These are phyloP conservation scores for Asterionellopsis glacialis DNA, from an alignment of 108 stramenopile species.

Conservation along the genomic window DNA sequence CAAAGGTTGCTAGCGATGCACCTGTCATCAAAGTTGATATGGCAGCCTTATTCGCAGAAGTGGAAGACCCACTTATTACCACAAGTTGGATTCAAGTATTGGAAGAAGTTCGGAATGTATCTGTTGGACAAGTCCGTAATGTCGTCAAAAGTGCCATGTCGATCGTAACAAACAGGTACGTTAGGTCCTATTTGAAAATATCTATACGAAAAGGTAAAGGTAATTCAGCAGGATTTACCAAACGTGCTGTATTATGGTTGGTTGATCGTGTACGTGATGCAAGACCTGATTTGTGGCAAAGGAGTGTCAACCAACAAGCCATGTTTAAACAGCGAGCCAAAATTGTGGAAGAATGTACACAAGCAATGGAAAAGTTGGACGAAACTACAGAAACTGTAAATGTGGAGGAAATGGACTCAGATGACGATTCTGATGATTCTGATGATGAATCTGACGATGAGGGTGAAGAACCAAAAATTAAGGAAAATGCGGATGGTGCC, in stretches of 20 bases:
- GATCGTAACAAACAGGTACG: slow-evolving; percentile 59
- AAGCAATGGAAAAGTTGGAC: slow-evolving; percentile 62
- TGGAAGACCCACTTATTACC: slow-evolving; percentile 76
- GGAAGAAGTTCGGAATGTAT: slow-evolving; percentile 50
- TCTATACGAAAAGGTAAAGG: slow-evolving; percentile 56
- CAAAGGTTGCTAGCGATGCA: slow-evolving; percentile 2
- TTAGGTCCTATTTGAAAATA: slow-evolving; percentile 68
- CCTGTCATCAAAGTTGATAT: slow-evolving; percentile 80
- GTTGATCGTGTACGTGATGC: slow-evolving; percentile 67
- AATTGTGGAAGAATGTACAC: slow-evolving; percentile 62
- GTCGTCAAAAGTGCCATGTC: slow-evolving; percentile 54
- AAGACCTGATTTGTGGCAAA: slow-evolving; percentile 60
- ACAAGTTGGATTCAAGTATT: slow-evolving; percentile 69
- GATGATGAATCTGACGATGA: slow-evolving; percentile 59
- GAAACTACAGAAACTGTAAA: slow-evolving; percentile 49
- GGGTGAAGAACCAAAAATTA: slow-evolving; percentile 24
- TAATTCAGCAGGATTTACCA: slow-evolving; percentile 58
- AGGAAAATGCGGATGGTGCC: slow-evolving; percentile 36
- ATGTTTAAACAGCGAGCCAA: slow-evolving; percentile 47
- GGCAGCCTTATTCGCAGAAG: slow-evolving; percentile 60
- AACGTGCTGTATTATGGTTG: slow-evolving; percentile 75
- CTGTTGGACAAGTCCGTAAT: slow-evolving; percentile 40
- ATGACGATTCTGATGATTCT: slow-evolving; percentile 58
- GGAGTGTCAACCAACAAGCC: slow-evolving; percentile 24
- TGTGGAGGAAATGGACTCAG: slow-evolving; percentile 54